phyloP scores from a whole-genome alignment of 306 rosid species.

The Trifolium repens region DNA sequence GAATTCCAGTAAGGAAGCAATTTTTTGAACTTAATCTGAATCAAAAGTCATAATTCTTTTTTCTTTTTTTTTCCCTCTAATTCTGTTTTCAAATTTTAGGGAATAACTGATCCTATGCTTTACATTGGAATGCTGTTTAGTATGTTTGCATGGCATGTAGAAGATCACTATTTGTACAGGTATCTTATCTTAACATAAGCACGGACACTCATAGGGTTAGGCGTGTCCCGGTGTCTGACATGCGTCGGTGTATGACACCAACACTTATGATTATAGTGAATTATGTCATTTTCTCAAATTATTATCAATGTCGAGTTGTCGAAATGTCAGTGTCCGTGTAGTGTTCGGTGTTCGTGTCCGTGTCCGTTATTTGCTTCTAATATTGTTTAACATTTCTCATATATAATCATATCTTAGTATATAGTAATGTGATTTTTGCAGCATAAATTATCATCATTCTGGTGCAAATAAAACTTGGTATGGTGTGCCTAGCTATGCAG shows the following conservation, averaged over 20 bases:
- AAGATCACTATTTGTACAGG: constrained; percentile 55
- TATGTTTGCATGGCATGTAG: constrained; percentile 63
- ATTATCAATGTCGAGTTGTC: no score
- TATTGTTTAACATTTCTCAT: background rate
- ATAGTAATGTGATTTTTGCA: constrained; percentile 4
- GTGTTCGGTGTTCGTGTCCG: no score
- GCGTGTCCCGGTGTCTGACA: no score
- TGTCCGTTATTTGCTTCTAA: background rate
- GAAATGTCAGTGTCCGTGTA: no score
- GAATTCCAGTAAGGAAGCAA: constrained; percentile 48
- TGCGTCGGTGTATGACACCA: no score
- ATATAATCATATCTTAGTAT: background rate
- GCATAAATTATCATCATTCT: constrained; percentile 41
- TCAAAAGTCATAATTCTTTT: background rate
- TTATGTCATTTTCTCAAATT: no score
- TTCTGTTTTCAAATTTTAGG: constrained; percentile 36
- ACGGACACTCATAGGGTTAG: no score
- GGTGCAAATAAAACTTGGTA: constrained; percentile 48
- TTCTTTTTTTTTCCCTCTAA: background rate
- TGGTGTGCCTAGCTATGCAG: constrained; percentile 48
- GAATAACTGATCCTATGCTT: constrained; percentile 58
- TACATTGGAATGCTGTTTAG: constrained; percentile 45
- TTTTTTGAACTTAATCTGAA: background rate
- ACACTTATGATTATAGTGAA: no score
- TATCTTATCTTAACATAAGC: background rate